phyloP scores from a whole-genome alignment of 2,329 filamentous ascomycete species.

The Ascochyta clinopodiicola region DNA sequence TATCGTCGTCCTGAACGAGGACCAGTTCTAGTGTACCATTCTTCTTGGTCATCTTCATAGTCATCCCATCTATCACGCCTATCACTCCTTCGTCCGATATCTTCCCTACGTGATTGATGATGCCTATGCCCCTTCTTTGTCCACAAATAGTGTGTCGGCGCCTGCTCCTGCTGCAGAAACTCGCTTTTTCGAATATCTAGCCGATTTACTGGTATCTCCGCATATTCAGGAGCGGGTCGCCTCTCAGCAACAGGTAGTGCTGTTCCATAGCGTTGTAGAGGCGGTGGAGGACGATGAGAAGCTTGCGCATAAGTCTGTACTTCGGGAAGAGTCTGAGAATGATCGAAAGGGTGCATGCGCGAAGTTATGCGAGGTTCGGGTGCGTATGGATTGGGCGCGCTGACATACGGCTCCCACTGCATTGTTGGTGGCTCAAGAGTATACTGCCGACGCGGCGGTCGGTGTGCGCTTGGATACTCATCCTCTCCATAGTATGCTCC shows the following conservation, averaged over 20 bases:
- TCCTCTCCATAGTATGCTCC: neutral
- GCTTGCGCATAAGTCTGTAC: neutral
- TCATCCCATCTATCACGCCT: neutral
- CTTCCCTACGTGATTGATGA: neutral
- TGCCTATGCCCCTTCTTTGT: constrained; percentile 10
- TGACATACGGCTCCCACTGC: constrained; percentile 4
- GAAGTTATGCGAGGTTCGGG: neutral
- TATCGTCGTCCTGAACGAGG: neutral
- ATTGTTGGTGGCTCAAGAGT: neutral
- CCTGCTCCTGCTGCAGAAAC: neutral
- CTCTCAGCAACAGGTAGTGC: neutral
- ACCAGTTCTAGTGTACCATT: neutral
- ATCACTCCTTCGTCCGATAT: neutral
- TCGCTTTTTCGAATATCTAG: neutral
- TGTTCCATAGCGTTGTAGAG: neutral
- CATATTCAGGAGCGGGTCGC: no score
- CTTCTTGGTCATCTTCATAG: neutral
- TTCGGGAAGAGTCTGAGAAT: neutral
- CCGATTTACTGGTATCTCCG: neutral
- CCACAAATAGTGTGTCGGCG: neutral
- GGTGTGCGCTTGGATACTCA: neutral
- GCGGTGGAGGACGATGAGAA: neutral
- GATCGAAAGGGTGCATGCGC: no score
- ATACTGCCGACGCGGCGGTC: neutral
- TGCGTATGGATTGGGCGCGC: neutral